Base-by-base conservation (phyloP, 225 moss, liverwort and hornwort species). In the Anthoceros angustus region DNA sequence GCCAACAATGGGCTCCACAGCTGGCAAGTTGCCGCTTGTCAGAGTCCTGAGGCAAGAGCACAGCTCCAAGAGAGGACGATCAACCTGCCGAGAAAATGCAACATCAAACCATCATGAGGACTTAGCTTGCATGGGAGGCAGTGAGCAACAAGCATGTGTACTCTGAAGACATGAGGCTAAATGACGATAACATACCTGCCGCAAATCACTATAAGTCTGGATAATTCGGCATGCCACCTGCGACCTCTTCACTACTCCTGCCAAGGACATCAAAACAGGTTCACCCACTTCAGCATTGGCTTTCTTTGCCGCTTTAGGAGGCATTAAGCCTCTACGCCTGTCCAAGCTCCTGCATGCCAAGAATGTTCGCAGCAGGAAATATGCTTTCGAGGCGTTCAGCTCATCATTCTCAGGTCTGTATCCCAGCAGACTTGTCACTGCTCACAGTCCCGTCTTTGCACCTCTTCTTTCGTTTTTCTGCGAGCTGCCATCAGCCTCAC, bases 301-400 rank as follows among this genome's bases (percentile, higher is more conserved):
- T 75, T 87, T 92, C 67, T 80, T 86, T 50, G 86, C 86, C 74
- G 85, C 78, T 74, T 86, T 98, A 23, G 98, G 87, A 65, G 98
- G 85, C 92, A 98, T 92, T 64, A 87, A 69, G 48, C 81, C 78
- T 25, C 89, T 64, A 72, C 85, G 92, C 66, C 74, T 83, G 71
- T 86, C 80, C 71, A 98, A 71, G 67, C 75, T 81, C 69, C 75
- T 82, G 40, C 75, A 73, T 66, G 77, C 67, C 25, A 63, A 45
- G 62, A 82, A 89, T 69, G 86, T 55, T 66, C 81, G 75, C 67
- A 98, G 78, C 62, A 89, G 73, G 66, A 92, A 72, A 10, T 81
- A 70, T 38, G 73, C 67, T 41, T 68, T 71, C 64, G 79, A 85
- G 24, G 79, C 72, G 15, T 12, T 61, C 65, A 70, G 39, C 55